Conservation (phyloP, 2,329 filamentous ascomycete genomes). For the Chaetomiaceae sp. region DNA sequence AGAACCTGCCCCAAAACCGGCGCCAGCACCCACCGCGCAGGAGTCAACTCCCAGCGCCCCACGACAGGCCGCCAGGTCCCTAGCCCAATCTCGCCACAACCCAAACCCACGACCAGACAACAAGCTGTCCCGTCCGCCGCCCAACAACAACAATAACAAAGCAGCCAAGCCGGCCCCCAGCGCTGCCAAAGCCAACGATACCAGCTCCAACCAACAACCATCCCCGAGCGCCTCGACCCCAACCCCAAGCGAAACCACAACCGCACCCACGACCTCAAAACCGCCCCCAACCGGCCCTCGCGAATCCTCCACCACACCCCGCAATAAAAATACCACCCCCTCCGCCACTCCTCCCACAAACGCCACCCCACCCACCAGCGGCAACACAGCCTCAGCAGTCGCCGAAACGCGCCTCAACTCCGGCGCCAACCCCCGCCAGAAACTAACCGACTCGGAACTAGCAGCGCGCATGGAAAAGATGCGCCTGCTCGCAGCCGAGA, state of each 20-base stretch:
- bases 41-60: constrained; percentile 8
- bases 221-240: not conserved
- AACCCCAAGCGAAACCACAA: not conserved
- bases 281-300: constrained; percentile 8
- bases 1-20: not conserved
- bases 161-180: not conserved
- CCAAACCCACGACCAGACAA: constrained; percentile 17
- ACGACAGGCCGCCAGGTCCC: constrained; percentile 22
- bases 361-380: constrained; percentile 4
- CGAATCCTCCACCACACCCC: constrained; percentile 2
- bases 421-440: constrained; percentile 55
- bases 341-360: not conserved
- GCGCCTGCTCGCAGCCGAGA: constrained; percentile 54
- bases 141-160: constrained; percentile 5
- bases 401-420: constrained; percentile 43
- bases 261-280: not conserved
- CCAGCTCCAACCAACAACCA: not conserved
- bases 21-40: constrained; percentile 12
- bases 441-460: constrained; percentile 56
- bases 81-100: constrained; percentile 33
- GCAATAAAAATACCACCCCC: constrained; percentile 12
- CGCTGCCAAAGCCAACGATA: not conserved
- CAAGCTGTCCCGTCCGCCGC: constrained; percentile 22
- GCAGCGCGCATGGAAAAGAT: constrained; percentile 57
- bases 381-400: constrained; percentile 31